Evolutionary conservation across 129 eudicot genomes (phyloP), one percentile per base, ranked within the genome.

Genomic region (Lonicera japonica): DNA sequence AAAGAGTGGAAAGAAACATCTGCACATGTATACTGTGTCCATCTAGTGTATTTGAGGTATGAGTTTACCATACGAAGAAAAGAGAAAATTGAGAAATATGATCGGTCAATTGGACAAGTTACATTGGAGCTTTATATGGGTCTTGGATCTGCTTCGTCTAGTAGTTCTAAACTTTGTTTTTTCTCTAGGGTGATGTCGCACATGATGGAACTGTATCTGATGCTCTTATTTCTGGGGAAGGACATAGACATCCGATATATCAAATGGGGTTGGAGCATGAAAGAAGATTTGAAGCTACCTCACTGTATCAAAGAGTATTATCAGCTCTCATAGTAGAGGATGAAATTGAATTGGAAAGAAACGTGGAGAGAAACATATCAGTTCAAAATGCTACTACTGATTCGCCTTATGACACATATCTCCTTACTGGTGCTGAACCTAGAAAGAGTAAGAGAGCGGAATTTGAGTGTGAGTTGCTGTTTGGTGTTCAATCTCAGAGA

Each of bases 261-360:
- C n/a, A n/a, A n/a, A n/a, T n/a, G 58, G 69, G 60, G 10, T 52
- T 61, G 21, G 61, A 83, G 22, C 60, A 80, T 11, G 88, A 80
- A 45, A 77, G 73, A 66, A 62, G 72, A 63, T 51, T 40, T 36
- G 77, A 56, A 47, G 70, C 63, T 50, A 74, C 77, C 22, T 89
- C 97, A 50, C 75, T 90, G 56, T 81, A 83, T 65, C 95, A 90
- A 68, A 86, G 97, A 76, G 86, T 90, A 38, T 77, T 90, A 68
- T 86, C 97, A 65, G 97, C 97, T 67, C 83, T 90, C 21, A 86
- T 90, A 60, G 38, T 75, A 20, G 97, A 90, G 51, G 95, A 89
- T 56, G 80, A 81, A 63, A 68, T 77, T 60, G 95, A 89, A 83
- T 62, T 74, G 40, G 38, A 90, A 86, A 68, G 86, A 89, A 74